Base-by-base conservation (phyloP, 225 moss, liverwort and hornwort species). In the Pseudoscleropodium purum region DNA sequence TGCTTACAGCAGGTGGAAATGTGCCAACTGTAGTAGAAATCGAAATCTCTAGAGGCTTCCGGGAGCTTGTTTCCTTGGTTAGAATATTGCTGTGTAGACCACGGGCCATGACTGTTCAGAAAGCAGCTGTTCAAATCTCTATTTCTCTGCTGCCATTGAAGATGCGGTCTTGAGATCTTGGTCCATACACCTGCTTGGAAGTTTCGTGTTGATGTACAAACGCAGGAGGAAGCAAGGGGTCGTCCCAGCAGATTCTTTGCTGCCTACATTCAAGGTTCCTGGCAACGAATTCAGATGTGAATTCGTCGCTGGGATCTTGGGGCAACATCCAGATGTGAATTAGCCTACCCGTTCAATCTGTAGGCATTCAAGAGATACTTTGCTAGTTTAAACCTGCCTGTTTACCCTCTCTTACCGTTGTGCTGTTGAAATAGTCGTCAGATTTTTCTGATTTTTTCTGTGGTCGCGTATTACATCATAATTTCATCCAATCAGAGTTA, bases 141-240 rank as follows among this genome's bases (percentile, higher is more conserved):
- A 37, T 43, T 19, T 72, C 49, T 83, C 54, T 81, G 72, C 66
- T 90, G 78, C 77, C 60, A 85, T 85, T 61, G 77, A 81, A 70
- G 84, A 91, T 76, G 80, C 63, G 41, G 63, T 51, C 65, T 90
- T 41, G 60, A 89, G 72, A 85, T 85, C 69, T 77, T 73, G 77
- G 88, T 89, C 89, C 39, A 52, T 73, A 70, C 87, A 85, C 82
- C 75, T 90, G 52, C 79, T 82, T 86, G 78, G 63, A 81, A 86
- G 72, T 60, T 80, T 79, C 79, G 39, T 37, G 63, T 39, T 91
- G 84, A 89, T 91, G 88, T 87, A 59, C 78, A 83, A 88, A 90
- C 90, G 88, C 82, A 93, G 92, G 92, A 95, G 92, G 88, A 92
- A 87, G 75, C 88, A 91, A 89, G 91, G 92, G 69, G 49, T 84